Base-by-base conservation (phyloP, 768 basidiomycete species). In the Strobilomyces echinocephalus region DNA sequence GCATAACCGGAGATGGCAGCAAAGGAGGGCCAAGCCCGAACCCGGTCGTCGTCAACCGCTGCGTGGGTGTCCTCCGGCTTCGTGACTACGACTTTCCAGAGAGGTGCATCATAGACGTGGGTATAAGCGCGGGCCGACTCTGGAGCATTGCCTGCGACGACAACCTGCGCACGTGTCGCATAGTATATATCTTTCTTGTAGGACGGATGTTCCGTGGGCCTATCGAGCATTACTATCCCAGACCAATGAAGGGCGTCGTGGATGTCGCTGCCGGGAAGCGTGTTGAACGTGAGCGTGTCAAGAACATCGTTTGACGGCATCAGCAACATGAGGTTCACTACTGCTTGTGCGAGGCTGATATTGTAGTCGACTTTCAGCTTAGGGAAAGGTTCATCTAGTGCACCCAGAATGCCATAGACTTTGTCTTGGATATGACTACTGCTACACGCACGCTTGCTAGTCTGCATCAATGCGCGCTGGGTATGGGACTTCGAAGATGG, bases 261-360 rank as follows among this genome's bases (percentile, higher is more conserved):
- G 30, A 30, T 9, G 30, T 30, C 7, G 30, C 6, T 30, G 9
- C 30, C 30, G 5, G 57, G 15, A 40, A 50, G 55, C 3, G 3
- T 43, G 30, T 58, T 58, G 31, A 58, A 58, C 12, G 38, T 49
- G 46, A 58, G 57, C 7, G 55, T 57, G 35, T 58, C 57, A 24
- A 58, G 57, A n/a, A 57, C 30, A 8, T 52, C 55, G 0, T 48
- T 40, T 8, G 55, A 8, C 3, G 54, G 36, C 54, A 58, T 58
- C 41, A 51, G 30, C 15, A 5, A 2, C 55, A 57, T 57, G 41
- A 58, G 50, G 30, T 52, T 35, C 36, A 51, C 16, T 14, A 58
- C 6, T 18, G 33, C 38, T n/a, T 40, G 28, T 4, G 26, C 6
- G 18, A 52, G 42, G 6, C 16, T 33, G 18, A 24, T 47, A 3